A percentile compares a stretch with the other conserved stretches of the same genome.
Evolutionary conservation across 192 early-diverging fungal genomes (phyloP).

Genomic region (Backusella westeae): DNA sequence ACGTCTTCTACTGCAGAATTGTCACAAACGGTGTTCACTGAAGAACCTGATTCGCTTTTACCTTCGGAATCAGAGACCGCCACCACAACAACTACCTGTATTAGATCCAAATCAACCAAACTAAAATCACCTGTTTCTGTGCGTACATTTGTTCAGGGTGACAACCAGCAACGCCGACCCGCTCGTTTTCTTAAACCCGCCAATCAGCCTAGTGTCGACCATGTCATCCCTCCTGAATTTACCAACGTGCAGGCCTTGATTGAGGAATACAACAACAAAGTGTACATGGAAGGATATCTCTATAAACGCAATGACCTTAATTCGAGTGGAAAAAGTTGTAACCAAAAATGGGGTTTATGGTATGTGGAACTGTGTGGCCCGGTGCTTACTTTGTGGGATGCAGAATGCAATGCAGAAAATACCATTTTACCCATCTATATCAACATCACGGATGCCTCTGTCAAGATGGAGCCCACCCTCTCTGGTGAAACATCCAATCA

Average conservation of each 20-base stretch:
- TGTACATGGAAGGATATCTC: constrained; percentile 66
- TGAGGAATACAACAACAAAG: constrained; percentile 66
- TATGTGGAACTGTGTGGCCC: constrained; percentile 77
- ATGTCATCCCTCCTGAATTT: constrained; percentile 33
- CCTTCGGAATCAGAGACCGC: background rate
- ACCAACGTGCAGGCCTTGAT: constrained; percentile 51
- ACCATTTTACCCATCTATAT: constrained; percentile 60
- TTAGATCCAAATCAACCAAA: background rate
- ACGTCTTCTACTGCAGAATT: background rate
- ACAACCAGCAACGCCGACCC: constrained; percentile 11
- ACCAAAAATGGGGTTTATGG: constrained; percentile 67
- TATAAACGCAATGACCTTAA: constrained; percentile 64
- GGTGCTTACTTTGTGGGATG: constrained; percentile 62
- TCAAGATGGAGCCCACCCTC: constrained; percentile 57
- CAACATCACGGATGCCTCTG: constrained; percentile 71
- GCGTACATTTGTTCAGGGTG: background rate
- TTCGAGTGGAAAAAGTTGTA: constrained; percentile 54
- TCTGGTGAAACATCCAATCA: constrained; percentile 39
- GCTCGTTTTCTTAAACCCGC: constrained; percentile 33
- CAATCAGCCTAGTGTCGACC: background rate
- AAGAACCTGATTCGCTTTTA: background rate
- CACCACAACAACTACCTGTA: background rate
- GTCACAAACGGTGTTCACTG: background rate
- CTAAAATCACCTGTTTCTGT: constrained; percentile 5
- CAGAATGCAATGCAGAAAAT: constrained; percentile 27